Evolutionary conservation across 2,329 filamentous ascomycete species (phyloP).

Genomic region (Xylaria arbuscula): DNA sequence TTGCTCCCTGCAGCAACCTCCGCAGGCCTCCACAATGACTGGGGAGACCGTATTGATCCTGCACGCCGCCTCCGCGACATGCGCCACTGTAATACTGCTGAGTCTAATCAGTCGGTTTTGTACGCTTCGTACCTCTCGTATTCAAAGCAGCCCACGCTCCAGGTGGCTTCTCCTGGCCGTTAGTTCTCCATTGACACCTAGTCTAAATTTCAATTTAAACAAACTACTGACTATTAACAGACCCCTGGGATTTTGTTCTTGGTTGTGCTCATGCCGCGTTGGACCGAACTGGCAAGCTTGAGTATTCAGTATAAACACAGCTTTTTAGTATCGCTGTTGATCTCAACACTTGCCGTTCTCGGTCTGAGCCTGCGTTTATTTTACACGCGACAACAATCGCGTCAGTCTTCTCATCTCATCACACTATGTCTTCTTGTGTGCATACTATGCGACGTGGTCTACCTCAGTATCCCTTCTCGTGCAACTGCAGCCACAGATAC

Average conservation of each 20-base stretch:
- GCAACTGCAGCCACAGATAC: background rate
- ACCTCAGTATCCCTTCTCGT: conserved; percentile 28
- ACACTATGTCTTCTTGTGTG: conserved; percentile 43
- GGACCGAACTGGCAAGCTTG: background rate
- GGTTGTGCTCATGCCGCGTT: background rate
- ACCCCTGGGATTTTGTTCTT: background rate
- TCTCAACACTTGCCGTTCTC: background rate
- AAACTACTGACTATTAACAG: background rate
- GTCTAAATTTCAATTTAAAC: background rate
- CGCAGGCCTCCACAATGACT: background rate
- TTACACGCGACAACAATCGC: background rate
- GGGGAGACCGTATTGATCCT: background rate
- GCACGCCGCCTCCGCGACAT: background rate
- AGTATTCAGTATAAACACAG: background rate
- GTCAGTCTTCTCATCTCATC: conserved; percentile 34
- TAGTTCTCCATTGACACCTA: background rate
- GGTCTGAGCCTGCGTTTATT: conserved; percentile 4
- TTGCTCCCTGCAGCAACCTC: background rate
- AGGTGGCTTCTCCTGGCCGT: background rate
- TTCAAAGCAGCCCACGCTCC: background rate
- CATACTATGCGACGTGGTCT: conserved; percentile 35
- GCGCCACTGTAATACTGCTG: background rate
- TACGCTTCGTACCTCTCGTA: background rate
- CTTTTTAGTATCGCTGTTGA: conserved; percentile 1
- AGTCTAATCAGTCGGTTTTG: background rate